Evolutionary conservation across 75 land plant species (phyloP).

Genomic region (Azolla pinnata): DNA sequence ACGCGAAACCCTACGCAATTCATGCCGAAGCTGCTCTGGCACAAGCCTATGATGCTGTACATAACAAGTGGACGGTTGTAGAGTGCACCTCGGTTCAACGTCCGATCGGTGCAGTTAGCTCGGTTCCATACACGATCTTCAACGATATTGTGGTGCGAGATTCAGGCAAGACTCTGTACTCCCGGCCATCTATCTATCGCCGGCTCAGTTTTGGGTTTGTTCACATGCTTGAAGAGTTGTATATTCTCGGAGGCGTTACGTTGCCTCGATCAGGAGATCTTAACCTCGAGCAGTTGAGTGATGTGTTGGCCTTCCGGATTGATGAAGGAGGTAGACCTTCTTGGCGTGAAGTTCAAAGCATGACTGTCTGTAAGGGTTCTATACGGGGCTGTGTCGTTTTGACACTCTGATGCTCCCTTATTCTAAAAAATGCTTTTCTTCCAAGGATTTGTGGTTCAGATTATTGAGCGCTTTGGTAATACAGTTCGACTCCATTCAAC

Average conservation of each 20-base stretch:
- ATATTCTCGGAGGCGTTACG: slow-evolving; percentile 76
- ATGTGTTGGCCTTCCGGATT: slow-evolving; percentile 53
- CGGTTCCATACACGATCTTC: slow-evolving; percentile 53
- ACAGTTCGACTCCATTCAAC: too few species aligned
- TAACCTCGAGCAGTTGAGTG: slow-evolving; percentile 39
- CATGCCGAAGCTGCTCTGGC: slow-evolving; percentile 61
- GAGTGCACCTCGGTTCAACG: slow-evolving; percentile 72
- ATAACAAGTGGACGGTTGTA: slow-evolving; percentile 45
- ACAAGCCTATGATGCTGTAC: slow-evolving; percentile 47
- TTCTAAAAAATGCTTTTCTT: too few species aligned
- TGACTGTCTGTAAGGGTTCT: slow-evolving; percentile 61
- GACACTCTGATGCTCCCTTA: slow-evolving; percentile 40
- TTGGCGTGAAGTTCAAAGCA: slow-evolving; percentile 60
- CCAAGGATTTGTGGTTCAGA: too few species aligned
- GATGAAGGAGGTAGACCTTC: slow-evolving; percentile 43
- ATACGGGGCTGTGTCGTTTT: slow-evolving; percentile 67
- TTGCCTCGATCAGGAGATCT: slow-evolving; percentile 54
- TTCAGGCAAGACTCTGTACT: slow-evolving; percentile 20
- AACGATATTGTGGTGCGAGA: slow-evolving; percentile 56
- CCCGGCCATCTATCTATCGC: slow-evolving; percentile 45
- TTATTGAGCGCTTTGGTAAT: too few species aligned
- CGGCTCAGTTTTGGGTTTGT: slow-evolving; percentile 66
- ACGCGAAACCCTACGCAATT: slow-evolving; percentile 63
- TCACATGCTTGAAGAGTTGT: slow-evolving; percentile 62
- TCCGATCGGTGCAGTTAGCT: slow-evolving; percentile 73